Evolutionary conservation across 129 eudicot genomes (phyloP), one percentile per base, ranked within the genome.

Genomic region (Sambucus nigra): DNA sequence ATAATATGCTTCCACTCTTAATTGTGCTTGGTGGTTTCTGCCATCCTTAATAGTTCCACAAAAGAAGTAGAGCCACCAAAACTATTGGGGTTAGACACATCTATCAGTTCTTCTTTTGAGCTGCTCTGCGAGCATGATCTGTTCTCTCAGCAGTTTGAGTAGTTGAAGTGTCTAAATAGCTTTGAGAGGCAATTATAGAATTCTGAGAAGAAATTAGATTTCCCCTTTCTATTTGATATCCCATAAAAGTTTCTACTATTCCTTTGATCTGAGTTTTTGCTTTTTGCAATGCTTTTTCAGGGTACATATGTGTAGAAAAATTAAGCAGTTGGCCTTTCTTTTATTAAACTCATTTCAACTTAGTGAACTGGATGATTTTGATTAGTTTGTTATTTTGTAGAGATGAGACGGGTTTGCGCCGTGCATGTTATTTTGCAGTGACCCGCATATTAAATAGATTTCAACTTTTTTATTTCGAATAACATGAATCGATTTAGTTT

Each of bases 141-240:
- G n/a, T n/a, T n/a, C n/a, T n/a, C 48, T 74, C 82, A 4, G 71
- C 55, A 35, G 58, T 28, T 42, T 71, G 67, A 45, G 57, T 67
- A 50, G 55, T 32, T 52, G 78, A 53, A 19, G 86, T 78, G 53
- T 76, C 62, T 42, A 67, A 61, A 47, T 83, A 76, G 57, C 70
- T 67, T 21, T 78, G 87, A 57, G 84, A 77, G n/a, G 86, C 70
- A 32, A 66, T 47, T 42, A 70, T 64, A 16, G 87, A 73, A 44
- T 73, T 74, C 47, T 81, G 95, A 49, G 95, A 81, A 45, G 82
- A 82, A 52, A 69, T 54, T 40, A 74, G 53, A 45, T 86, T 87
- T 48, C 77, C 86, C 39, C 38, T 20, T 53, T 81, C 86, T 65
- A 24, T 67, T 25, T 66, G 72, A 73, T 80, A 69, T 44, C 64